Base-by-base conservation (phyloP, 495 filamentous ascomycete genomes). In the Haplographium delicatum region DNA sequence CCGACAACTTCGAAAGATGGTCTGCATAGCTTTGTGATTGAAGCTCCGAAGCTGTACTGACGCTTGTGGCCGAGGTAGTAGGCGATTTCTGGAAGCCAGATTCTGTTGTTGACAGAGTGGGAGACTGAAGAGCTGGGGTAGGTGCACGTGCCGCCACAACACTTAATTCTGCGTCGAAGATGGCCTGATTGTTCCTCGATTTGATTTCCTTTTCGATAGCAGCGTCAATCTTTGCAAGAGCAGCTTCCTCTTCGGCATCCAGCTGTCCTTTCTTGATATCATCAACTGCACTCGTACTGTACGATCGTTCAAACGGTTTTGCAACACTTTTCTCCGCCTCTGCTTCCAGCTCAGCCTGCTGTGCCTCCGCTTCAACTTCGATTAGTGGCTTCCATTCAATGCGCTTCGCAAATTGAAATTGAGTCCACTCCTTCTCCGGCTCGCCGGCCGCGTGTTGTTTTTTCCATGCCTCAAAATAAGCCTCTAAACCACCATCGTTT, bases 401-500 rank as follows among this genome's bases (percentile, higher is more conserved):
- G 33, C 81, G 76, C 62, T 87, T 83, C 24, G 81, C 81, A 66
- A 91, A 88, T 66, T 95, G 89, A 56, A 89, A 90, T 66, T 95
- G 89, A 28, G 81, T 83, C 88, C 88, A 95, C 62, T 95, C 89
- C 56, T 84, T 81, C 26, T 85, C 84, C 18, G 62, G 59, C 35
- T 84, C 84, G 18, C 65, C 73, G 16, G 72, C 78, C 23, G 70
- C 78, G 57, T 79, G 81, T 66, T 91, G 81, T 45, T 82, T 79
- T 64, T 87, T 88, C 73, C 90, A 87, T 30, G 89, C 85, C 48
- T 89, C 88, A 56, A 90, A 91, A 65, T 95, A 95, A 44, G 88
- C 89, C 22, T 88, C 88, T 69, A 95, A 60, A 46, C 78, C 81
- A 6, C 70, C 79, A 51, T 66, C 58, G 31, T 47, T 62, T 56